Evolutionary conservation across 495 filamentous ascomycete genomes (phyloP), one percentile per base, ranked within the genome.

Genomic region (Cercophora newfieldiana): DNA sequence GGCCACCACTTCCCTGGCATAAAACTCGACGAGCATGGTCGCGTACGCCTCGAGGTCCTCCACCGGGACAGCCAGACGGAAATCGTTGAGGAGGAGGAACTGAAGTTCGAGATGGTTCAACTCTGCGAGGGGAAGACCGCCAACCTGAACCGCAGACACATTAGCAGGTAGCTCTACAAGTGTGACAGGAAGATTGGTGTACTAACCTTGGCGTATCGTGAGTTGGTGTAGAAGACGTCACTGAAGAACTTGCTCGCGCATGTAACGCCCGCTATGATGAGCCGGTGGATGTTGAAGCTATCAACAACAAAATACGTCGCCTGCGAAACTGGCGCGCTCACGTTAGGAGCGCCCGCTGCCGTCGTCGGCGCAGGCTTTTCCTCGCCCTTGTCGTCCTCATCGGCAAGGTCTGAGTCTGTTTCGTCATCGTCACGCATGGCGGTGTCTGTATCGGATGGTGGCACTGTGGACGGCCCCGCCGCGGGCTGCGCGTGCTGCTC

Each of bases 181-280:
- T 10, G 7, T 8, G 14, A 18, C 3, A 51, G 16, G 19, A 31
- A 31, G 55, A 57, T 59, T 59, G 29, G 12, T 37, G 12, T 59
- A 73, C 83, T 67, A 86, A 97, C 95, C 90, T 98, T 99, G 66
- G 96, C 95, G 76, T 99, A 99, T 86, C 95, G 84, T 53, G 96
- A 98, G 79, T 99, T 99, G 19, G 95, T 99, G 72, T 98, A 99
- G 72, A 99, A 99, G 50, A 98, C 93, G 81, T 99, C 95, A 3
- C 94, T 97, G 77, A 99, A 99, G 83, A 98, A 99, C 80, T 99
- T 99, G 85, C 94, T 97, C 12, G 96, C 94, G 77, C 96, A 98
- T 18, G 95, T 98, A 54, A 99, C 96, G 22, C 94, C 95, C 8
- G 95, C 93, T 76, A 99, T 99, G 53, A 98, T 94, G 61, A 99